Conservation (phyloP, 1,284 basidiomycete genomes). For the Vanrija humicola region DNA sequence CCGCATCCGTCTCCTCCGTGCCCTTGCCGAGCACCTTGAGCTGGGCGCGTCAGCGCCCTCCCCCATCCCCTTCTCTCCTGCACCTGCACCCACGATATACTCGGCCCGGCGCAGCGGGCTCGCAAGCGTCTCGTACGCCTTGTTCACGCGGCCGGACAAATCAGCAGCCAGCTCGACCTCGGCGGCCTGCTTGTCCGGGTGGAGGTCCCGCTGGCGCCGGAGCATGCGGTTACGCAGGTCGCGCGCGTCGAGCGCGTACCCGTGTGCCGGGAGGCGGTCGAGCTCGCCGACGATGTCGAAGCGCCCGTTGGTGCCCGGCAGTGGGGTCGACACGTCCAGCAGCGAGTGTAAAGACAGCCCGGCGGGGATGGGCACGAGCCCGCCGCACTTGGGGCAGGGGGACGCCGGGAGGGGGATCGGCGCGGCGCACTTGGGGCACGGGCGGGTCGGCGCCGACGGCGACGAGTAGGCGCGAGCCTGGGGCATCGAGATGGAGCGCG, state of each 20-base stretch:
- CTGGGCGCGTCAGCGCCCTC: slow-evolving; percentile 19
- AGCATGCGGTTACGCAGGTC: slow-evolving; percentile 39
- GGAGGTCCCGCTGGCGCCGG: slow-evolving; percentile 37
- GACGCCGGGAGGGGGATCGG: slow-evolving; percentile 32
- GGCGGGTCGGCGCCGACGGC: slow-evolving; percentile 14
- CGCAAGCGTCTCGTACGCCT: slow-evolving; percentile 43
- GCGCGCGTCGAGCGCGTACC: slow-evolving; percentile 35
- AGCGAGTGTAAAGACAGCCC: slow-evolving; percentile 40
- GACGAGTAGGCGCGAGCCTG: no score
- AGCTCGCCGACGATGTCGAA: slow-evolving; percentile 34
- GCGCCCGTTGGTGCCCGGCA: slow-evolving; percentile 8
- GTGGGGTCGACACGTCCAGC: slow-evolving; percentile 30
- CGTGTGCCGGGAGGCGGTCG: slow-evolving; percentile 28
- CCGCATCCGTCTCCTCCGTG: slow-evolving; percentile 67
- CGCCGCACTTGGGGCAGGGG: slow-evolving; percentile 40
- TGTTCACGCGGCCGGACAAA: slow-evolving; percentile 42
- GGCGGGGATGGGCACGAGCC: slow-evolving; percentile 35
- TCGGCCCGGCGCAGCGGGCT: slow-evolving; percentile 44
- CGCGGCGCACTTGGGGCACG: slow-evolving; percentile 32
- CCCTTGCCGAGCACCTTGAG: slow-evolving; percentile 61
- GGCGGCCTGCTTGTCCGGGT: slow-evolving; percentile 39
- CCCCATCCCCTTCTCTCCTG: not conserved
- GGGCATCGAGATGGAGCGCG: no score
- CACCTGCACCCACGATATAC: slow-evolving; percentile 40
- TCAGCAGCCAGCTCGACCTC: slow-evolving; percentile 34